Percentiles rank a stretch among this genome's conserved stretches.
These are phyloP conservation scores for Hansenula sp. DNA, from an alignment of 1,139 yeast species.

Conservation along the genomic window DNA sequence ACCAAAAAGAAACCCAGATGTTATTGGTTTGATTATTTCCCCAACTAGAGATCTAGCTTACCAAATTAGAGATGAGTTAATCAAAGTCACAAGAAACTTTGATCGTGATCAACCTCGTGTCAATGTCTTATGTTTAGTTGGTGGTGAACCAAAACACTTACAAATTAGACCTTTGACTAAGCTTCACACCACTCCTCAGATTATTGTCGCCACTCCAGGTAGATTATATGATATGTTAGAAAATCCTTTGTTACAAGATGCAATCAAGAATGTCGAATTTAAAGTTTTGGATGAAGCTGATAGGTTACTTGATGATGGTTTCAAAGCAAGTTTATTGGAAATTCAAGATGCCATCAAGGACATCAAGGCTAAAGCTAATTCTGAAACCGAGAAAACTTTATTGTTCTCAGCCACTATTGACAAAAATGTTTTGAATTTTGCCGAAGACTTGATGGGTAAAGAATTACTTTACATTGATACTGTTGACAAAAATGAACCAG, in stretches of 20 bases:
- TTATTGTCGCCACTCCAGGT: constrained; percentile 91
- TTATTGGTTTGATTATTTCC: constrained; percentile 66
- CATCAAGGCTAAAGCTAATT: constrained; percentile 30
- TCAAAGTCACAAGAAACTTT: constrained; percentile 34
- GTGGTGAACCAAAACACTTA: constrained; percentile 41
- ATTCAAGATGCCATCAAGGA: constrained; percentile 48
- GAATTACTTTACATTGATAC: constrained; percentile 71
- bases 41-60: constrained; percentile 93
- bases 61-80: constrained; percentile 71
- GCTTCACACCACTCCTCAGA: constrained; percentile 33
- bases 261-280: constrained; percentile 53
- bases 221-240: constrained; percentile 62
- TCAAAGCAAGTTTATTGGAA: constrained; percentile 56
- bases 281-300: constrained; percentile 90
- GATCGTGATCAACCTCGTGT: constrained; percentile 30
- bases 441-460: constrained; percentile 59
- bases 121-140: constrained; percentile 40
- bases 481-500: constrained; percentile 69
- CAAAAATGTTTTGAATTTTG: constrained; percentile 59
- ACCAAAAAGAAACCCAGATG: constrained; percentile 30
- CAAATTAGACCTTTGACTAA: constrained; percentile 32
- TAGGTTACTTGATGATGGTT: constrained; percentile 73
- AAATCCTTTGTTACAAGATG: constrained; percentile 41
- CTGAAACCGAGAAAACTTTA: constrained; percentile 50
- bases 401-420: constrained; percentile 89